phyloP scores from a whole-genome alignment of 305 asterid species.

The Coffea humblotiana region DNA sequence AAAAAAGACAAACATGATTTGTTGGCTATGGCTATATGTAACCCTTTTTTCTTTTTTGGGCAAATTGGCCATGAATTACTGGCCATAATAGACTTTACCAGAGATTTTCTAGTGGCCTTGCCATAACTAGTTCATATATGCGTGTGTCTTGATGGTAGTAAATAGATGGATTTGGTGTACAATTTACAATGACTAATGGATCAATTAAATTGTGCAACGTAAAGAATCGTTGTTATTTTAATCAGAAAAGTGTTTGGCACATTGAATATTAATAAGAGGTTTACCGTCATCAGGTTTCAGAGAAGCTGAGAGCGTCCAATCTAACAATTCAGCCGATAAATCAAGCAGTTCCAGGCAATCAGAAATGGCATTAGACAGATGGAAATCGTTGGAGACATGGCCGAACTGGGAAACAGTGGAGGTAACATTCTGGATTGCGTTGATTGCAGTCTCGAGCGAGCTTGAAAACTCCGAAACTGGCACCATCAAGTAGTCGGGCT shows the following conservation, averaged over 20 bases:
- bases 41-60: neutral
- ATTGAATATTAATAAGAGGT: too few species aligned
- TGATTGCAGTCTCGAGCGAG: slow-evolving; percentile 47
- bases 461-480: slow-evolving; percentile 58
- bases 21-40: neutral
- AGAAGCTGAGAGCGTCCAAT: slow-evolving; percentile 59
- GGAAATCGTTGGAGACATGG: slow-evolving; percentile 51
- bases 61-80: neutral
- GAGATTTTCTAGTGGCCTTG: neutral
- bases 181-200: too few species aligned
- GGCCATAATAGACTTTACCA: neutral
- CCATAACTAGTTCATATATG: neutral
- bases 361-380: slow-evolving; percentile 57
- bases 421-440: slow-evolving; percentile 42
- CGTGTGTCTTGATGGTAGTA: neutral
- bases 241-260: too few species aligned
- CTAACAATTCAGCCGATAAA: slow-evolving; percentile 58
- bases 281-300: slow-evolving; percentile 51
- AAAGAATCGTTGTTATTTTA: too few species aligned
- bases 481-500: slow-evolving; percentile 39
- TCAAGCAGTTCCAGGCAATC: slow-evolving; percentile 82
- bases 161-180: too few species aligned
- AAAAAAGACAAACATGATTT: too few species aligned
- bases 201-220: too few species aligned
- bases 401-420: slow-evolving; percentile 50